Evolutionary conservation across 495 filamentous ascomycete genomes (phyloP).

Genomic region (Penicillium riverlandense): DNA sequence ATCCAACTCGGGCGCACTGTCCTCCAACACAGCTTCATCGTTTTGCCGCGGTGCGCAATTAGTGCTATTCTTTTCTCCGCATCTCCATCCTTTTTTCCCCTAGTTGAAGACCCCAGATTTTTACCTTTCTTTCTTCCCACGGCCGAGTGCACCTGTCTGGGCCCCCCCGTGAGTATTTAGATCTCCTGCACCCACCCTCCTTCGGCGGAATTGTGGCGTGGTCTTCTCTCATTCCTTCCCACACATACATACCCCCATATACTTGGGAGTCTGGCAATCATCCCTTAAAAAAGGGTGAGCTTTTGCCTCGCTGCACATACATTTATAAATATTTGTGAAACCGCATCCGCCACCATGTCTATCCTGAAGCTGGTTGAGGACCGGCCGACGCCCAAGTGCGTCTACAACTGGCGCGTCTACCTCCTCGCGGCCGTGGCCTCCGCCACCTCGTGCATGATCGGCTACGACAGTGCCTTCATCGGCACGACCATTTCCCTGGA

Average conservation of each 20-base stretch:
- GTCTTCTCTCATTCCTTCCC: slow-evolving; percentile 2
- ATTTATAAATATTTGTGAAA: too few species aligned
- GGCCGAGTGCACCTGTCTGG: slow-evolving; percentile 7
- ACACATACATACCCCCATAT: not conserved
- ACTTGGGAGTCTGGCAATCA: too few species aligned
- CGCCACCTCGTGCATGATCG: slow-evolving; percentile 68
- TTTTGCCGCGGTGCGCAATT: slow-evolving; percentile 11
- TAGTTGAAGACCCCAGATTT: slow-evolving; percentile 12
- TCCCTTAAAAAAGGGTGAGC: not conserved
- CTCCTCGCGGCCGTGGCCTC: slow-evolving; percentile 59
- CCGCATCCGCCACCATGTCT: slow-evolving; percentile 36
- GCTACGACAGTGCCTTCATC: slow-evolving; percentile 69
- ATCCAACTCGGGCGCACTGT: slow-evolving; percentile 1
- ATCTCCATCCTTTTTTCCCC: slow-evolving; percentile 11
- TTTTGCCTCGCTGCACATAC: not conserved
- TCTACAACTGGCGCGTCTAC: slow-evolving; percentile 77
- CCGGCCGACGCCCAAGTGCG: slow-evolving; percentile 55
- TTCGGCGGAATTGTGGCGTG: not conserved
- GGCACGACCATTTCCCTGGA: slow-evolving; percentile 60
- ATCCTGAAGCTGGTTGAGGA: slow-evolving; percentile 60
- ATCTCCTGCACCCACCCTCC: slow-evolving; percentile 5
- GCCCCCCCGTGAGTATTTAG: slow-evolving; percentile 17
- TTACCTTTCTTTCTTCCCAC: slow-evolving; percentile 5
- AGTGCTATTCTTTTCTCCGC: slow-evolving; percentile 20
- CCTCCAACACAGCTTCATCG: slow-evolving; percentile 3